Evolutionary conservation across 1,284 basidiomycete species (phyloP).

Genomic region (Stygiomarasmius scandens): DNA sequence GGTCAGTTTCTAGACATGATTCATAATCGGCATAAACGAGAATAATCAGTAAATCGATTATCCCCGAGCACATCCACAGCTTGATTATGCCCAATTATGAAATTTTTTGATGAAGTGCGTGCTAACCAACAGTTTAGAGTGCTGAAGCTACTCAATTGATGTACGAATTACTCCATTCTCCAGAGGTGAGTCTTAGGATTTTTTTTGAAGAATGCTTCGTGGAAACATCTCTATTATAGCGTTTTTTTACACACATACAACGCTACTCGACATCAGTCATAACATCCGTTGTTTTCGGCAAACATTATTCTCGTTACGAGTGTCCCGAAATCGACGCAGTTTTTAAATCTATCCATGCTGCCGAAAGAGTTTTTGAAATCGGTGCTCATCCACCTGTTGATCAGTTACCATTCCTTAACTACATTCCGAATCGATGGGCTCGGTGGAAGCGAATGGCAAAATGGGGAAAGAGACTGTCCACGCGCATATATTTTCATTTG

Average conservation of each 20-base stretch:
- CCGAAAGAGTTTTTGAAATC: conserved; percentile 29
- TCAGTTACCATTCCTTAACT: conserved; percentile 34
- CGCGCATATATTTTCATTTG: conserved; percentile 16
- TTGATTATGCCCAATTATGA: too few relatives aligned
- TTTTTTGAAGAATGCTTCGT: neutral
- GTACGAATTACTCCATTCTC: conserved; percentile 18
- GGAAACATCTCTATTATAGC: conserved; percentile 13
- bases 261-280: conserved; percentile 32
- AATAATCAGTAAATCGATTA: too few relatives aligned
- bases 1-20: neutral
- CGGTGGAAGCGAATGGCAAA: conserved; percentile 32
- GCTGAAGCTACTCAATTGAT: conserved; percentile 18
- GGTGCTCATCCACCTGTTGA: conserved; percentile 36
- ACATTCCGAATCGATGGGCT: conserved; percentile 35
- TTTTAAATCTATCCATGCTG: conserved; percentile 27
- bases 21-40: too few relatives aligned
- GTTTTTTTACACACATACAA: conserved; percentile 26
- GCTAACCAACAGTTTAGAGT: conserved; percentile 1
- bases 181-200: conserved; percentile 3
- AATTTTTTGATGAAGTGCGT: too few relatives aligned
- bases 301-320: conserved; percentile 29
- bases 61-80: too few relatives aligned
- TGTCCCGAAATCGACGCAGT: conserved; percentile 26
- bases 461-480: conserved; percentile 24
- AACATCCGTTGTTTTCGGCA: conserved; percentile 29